phyloP scores from a whole-genome alignment of 1,284 basidiomycete genomes.

The Ustilago lituana region DNA sequence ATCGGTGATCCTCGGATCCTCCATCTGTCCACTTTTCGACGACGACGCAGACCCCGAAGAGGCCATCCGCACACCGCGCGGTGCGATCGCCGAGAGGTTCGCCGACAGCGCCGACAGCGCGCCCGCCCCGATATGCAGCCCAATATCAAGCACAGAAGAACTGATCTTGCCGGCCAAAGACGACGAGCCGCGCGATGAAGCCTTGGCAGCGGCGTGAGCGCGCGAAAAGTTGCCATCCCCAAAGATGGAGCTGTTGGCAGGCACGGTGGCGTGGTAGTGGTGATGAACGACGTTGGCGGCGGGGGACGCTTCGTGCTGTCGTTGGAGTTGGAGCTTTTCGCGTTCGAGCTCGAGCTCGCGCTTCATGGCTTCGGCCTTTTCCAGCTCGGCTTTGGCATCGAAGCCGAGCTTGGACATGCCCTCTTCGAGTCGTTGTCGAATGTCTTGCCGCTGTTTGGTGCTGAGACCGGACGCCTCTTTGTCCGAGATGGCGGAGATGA shows the following conservation, averaged over 20 bases:
- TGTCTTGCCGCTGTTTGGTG: constrained; percentile 38
- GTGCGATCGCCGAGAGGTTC: constrained; percentile 40
- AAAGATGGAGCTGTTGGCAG: not conserved
- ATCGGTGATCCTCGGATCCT: constrained; percentile 36
- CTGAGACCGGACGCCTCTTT: constrained; percentile 34
- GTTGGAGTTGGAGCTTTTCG: constrained; percentile 20
- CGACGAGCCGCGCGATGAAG: constrained; percentile 1
- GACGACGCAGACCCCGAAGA: not conserved
- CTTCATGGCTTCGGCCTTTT: constrained; percentile 29
- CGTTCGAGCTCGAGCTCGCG: constrained; percentile 35
- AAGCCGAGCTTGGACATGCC: constrained; percentile 45
- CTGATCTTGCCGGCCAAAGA: constrained; percentile 40
- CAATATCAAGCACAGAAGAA: constrained; percentile 32
- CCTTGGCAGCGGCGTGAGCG: constrained; percentile 39
- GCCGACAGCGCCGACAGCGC: constrained; percentile 35
- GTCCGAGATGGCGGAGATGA: constrained; percentile 50
- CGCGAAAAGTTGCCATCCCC: constrained; percentile 20
- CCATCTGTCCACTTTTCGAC: not conserved
- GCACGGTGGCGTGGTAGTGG: constrained; percentile 33
- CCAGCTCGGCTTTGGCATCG: constrained; percentile 38
- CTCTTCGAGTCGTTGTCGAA: constrained; percentile 38
- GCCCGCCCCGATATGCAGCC: constrained; percentile 41
- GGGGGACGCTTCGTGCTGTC: not conserved
- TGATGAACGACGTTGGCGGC: constrained; percentile 34
- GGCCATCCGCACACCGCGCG: not conserved